phyloP scores from a whole-genome alignment of 2,329 filamentous ascomycete genomes.

The Fusarium udum region DNA sequence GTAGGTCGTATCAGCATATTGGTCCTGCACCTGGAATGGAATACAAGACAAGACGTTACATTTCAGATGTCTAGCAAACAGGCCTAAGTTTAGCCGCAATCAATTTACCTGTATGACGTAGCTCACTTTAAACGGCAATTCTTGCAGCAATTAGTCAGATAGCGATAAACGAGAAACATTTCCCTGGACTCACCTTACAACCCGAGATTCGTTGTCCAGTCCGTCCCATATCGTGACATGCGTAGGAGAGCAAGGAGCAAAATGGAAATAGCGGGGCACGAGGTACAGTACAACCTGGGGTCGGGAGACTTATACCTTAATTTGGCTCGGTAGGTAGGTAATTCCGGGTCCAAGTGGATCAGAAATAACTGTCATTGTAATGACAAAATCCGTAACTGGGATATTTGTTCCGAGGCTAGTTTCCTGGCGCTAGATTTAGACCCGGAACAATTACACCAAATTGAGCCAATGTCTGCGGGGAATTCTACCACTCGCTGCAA shows the following conservation, averaged over 20 bases:
- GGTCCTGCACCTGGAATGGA: accelerated
- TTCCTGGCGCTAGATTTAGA: accelerated
- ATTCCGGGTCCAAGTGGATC: background rate
- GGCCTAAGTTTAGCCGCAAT: background rate
- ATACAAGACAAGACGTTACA: background rate
- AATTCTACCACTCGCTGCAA: background rate
- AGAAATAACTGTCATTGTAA: accelerated
- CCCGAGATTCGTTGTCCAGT: background rate
- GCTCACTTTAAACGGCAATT: background rate
- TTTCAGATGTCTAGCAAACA: background rate
- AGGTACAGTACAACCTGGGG: background rate
- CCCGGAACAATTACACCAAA: background rate
- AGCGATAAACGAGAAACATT: background rate
- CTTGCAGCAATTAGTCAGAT: background rate
- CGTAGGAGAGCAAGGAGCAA: background rate
- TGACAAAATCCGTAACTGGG: background rate
- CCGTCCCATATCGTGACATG: background rate
- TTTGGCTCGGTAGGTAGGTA: background rate
- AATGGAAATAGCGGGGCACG: background rate
- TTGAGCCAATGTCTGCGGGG: background rate
- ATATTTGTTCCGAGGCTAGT: background rate
- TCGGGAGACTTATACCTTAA: background rate
- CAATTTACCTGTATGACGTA: background rate
- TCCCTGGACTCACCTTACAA: background rate
- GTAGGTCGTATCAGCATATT: accelerated